Evolutionary conservation across 2,329 filamentous ascomycete species (phyloP).

Genomic region (Fusarium pininemorale): DNA sequence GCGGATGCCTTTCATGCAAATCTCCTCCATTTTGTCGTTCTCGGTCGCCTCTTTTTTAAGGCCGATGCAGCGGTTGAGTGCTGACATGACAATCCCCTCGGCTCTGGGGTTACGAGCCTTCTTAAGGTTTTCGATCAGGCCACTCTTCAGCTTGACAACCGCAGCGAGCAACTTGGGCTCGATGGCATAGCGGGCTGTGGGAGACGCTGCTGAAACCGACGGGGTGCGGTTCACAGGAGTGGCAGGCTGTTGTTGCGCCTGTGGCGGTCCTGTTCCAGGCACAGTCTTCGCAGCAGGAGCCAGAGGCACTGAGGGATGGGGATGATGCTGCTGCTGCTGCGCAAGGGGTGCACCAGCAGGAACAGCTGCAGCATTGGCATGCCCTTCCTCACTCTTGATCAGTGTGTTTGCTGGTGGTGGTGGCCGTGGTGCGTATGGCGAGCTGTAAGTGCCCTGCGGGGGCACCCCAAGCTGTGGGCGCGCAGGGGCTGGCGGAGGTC

Average conservation of each 20-base stretch:
- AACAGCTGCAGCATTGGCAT: constrained; percentile 16
- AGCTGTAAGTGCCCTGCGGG: constrained; percentile 49
- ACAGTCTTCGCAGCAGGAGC: constrained; percentile 32
- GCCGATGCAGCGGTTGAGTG: constrained; percentile 61
- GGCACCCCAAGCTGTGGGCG: constrained; percentile 45
- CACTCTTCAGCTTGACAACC: constrained; percentile 57
- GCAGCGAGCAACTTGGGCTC: constrained; percentile 55
- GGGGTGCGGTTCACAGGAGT: constrained; percentile 37
- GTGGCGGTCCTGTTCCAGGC: constrained; percentile 25
- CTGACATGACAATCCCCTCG: constrained; percentile 61
- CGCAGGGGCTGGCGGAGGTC: constrained; percentile 49
- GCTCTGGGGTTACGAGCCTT: constrained; percentile 54
- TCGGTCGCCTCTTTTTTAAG: constrained; percentile 56
- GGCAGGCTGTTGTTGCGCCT: constrained; percentile 25
- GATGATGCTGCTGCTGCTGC: constrained; percentile 25
- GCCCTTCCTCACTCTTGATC: constrained; percentile 45
- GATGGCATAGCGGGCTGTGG: constrained; percentile 51
- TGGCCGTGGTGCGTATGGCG: constrained; percentile 50
- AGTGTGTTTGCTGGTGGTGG: constrained; percentile 41
- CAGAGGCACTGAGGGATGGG: constrained; percentile 13
- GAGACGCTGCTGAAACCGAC: constrained; percentile 39
- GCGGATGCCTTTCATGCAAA: constrained; percentile 55
- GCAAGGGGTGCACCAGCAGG: not conserved
- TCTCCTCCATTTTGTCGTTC: constrained; percentile 57
- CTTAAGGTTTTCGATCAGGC: constrained; percentile 57